Evolutionary conservation across 305 asterid species (phyloP).

Genomic region (Fraxinus greggii): DNA sequence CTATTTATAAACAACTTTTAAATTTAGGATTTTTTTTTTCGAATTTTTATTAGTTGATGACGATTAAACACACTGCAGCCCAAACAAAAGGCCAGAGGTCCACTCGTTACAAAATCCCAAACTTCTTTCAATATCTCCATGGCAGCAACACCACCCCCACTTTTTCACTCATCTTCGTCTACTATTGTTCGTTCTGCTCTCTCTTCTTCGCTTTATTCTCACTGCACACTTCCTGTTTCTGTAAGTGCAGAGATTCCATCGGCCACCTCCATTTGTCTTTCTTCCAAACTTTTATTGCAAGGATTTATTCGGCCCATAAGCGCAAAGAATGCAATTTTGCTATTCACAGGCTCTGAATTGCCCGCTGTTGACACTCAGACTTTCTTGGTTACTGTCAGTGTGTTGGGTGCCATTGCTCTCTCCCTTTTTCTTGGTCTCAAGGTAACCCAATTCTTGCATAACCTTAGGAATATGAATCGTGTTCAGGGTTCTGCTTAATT

Average conservation of each 20-base stretch:
- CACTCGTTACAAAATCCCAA: slow-evolving; percentile 36
- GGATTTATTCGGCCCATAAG: slow-evolving; percentile 28
- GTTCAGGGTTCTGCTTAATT: background rate
- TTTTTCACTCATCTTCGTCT: slow-evolving; percentile 34
- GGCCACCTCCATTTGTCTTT: slow-evolving; percentile 13
- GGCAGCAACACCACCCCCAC: slow-evolving; percentile 33
- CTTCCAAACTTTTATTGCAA: slow-evolving; percentile 32
- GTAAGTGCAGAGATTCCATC: slow-evolving; percentile 36
- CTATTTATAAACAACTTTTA: too few species aligned
- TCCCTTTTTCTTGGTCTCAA: slow-evolving; percentile 84
- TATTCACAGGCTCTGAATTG: slow-evolving; percentile 50
- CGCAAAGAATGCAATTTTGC: slow-evolving; percentile 48
- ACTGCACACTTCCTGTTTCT: slow-evolving; percentile 28
- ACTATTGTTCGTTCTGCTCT: slow-evolving; percentile 5
- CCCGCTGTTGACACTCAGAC: slow-evolving; percentile 80
- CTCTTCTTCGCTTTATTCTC: slow-evolving; percentile 26
- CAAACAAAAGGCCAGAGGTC: slow-evolving; percentile 22
- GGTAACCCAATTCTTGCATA: slow-evolving; percentile 30
- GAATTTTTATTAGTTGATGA: too few species aligned
- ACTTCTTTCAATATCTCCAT: slow-evolving; percentile 23
- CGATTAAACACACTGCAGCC: too few species aligned
- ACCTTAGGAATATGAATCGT: background rate
- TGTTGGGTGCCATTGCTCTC: slow-evolving; percentile 75
- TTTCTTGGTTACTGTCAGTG: slow-evolving; percentile 68
- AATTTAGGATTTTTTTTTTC: too few species aligned